A percentile compares a stretch with the other conserved stretches of the same genome.
These are phyloP conservation scores for Brassica hybrid DNA, from an alignment of 441 rosid genomes.

Conservation along the genomic window DNA sequence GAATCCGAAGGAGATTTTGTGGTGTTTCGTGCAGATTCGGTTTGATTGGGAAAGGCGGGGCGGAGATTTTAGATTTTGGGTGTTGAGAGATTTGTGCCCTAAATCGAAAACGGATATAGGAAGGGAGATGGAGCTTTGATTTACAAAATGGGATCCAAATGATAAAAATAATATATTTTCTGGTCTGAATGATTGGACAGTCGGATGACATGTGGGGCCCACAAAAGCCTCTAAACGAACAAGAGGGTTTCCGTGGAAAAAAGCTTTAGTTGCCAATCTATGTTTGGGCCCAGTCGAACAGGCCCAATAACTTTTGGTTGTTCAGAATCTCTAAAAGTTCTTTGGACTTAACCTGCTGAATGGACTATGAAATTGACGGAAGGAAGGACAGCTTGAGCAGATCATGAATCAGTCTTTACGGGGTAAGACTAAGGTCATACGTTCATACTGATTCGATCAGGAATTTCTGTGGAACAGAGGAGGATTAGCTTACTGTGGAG, in stretches of 20 bases:
- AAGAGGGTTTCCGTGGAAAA: too few species aligned
- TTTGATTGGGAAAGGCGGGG: background rate
- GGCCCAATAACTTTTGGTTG: too few species aligned
- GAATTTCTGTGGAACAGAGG: slow-evolving; percentile 61
- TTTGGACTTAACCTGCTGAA: slow-evolving; percentile 44
- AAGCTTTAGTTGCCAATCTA: too few species aligned
- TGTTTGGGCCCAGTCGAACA: too few species aligned
- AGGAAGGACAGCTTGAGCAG: slow-evolving; percentile 64
- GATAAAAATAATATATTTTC: background rate
- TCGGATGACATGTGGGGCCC: too few species aligned
- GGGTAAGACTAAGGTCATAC: slow-evolving; percentile 37
- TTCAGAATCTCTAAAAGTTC: too few species aligned
- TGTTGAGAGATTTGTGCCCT: slow-evolving; percentile 25
- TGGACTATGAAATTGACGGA: slow-evolving; percentile 77
- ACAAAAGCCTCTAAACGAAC: too few species aligned
- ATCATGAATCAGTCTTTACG: slow-evolving; percentile 49
- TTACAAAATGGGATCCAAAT: too few species aligned
- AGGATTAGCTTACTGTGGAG: slow-evolving; percentile 24
- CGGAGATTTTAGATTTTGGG: slow-evolving; percentile 23
- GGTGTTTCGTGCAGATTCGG: background rate
- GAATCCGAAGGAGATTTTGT: slow-evolving; percentile 21
- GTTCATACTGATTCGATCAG: slow-evolving; percentile 49
- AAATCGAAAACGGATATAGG: slow-evolving; percentile 31
- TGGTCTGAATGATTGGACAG: slow-evolving; percentile 23
- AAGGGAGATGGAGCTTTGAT: too few species aligned